Percentiles rank a stretch among this genome's conserved stretches.
Evolutionary conservation across 2,329 filamentous ascomycete genomes (phyloP).

Genomic region (Venturia nashicola): DNA sequence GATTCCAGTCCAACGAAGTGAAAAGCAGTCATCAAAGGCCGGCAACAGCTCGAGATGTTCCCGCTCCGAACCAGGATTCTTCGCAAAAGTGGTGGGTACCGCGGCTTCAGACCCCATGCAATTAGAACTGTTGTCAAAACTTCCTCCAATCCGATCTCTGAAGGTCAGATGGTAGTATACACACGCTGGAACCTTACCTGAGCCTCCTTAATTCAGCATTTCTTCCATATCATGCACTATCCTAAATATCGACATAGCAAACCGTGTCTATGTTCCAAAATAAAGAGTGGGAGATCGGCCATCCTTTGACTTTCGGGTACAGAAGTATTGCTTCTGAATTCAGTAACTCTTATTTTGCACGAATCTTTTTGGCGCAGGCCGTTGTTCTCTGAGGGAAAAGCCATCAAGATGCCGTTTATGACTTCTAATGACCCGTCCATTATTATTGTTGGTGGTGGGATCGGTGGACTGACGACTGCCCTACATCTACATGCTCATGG

Average conservation of each 20-base stretch:
- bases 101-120: not conserved
- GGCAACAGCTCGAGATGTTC: not conserved
- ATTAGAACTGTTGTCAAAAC: too few species aligned
- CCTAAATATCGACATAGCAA: not conserved
- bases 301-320: constrained; percentile 2
- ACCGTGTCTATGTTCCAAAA: constrained; percentile 1
- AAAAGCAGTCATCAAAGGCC: not conserved
- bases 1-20: not conserved
- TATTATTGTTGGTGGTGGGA: constrained; percentile 20
- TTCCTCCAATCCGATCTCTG: not conserved
- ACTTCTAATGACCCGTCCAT: constrained; percentile 9
- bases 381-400: not conserved
- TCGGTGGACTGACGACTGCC: constrained; percentile 16
- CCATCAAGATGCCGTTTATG: constrained; percentile 6
- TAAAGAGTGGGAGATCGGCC: constrained; percentile 1
- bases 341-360: constrained; percentile 2
- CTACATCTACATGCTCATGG: constrained; percentile 20
- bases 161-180: not conserved
- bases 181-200: not conserved
- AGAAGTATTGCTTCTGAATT: constrained; percentile 3
- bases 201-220: not conserved
- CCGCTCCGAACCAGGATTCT: not conserved
- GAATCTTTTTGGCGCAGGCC: not conserved
- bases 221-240: not conserved
- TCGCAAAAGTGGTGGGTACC: not conserved